These are phyloP conservation scores for Butyriboletus loyo DNA, from an alignment of 768 basidiomycete genomes.

Conservation along the genomic window DNA sequence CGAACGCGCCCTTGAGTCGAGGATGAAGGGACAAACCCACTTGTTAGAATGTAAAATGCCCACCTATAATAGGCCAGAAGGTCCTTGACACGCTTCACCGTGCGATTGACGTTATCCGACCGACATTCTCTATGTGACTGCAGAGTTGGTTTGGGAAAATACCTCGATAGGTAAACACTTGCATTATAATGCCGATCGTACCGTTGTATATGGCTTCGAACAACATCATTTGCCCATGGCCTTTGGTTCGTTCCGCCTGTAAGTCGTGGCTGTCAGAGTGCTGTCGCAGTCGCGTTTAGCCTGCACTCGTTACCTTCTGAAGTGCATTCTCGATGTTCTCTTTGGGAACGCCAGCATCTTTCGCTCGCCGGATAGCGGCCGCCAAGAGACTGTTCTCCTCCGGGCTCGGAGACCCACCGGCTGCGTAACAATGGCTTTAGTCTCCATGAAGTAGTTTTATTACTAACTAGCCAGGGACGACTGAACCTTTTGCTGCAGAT, in stretches of 20 bases:
- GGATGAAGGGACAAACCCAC: background rate
- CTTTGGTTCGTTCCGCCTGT: constrained; percentile 50
- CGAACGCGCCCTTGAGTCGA: constrained; percentile 49
- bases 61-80: constrained; percentile 49
- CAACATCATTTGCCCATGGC: constrained; percentile 45
- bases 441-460: background rate
- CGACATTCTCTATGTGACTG: constrained; percentile 48
- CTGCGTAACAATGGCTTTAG: constrained; percentile 29
- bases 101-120: constrained; percentile 64
- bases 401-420: constrained; percentile 55
- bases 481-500: constrained; percentile 56
- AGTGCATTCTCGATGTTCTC: constrained; percentile 67
- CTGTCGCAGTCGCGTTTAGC: background rate
- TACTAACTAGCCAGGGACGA: background rate
- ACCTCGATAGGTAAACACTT: constrained; percentile 25
- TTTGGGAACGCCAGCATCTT: constrained; percentile 59
- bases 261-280: background rate
- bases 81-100: constrained; percentile 54
- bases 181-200: constrained; percentile 65
- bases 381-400: constrained; percentile 53
- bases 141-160: constrained; percentile 15
- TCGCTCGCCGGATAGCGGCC: constrained; percentile 52
- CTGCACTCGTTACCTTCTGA: constrained; percentile 40
- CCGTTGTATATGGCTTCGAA: constrained; percentile 63
- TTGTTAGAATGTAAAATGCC: constrained; percentile 3